Conservation (phyloP, 2,329 filamentous ascomycete species). For the Botryotinia globosa region DNA sequence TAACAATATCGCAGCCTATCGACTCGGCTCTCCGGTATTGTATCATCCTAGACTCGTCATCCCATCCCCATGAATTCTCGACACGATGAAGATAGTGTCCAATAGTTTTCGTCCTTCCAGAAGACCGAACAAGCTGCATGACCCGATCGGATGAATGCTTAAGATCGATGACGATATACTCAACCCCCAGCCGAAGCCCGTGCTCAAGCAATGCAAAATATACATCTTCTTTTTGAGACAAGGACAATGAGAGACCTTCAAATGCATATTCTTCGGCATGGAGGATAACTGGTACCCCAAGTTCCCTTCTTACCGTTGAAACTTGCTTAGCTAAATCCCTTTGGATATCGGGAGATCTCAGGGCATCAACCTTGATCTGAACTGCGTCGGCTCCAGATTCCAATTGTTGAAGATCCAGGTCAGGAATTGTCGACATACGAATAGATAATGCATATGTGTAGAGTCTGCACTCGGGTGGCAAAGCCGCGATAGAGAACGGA, state of each 20-base stretch:
- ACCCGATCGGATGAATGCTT: slow-evolving; percentile 48
- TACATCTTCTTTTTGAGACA: slow-evolving; percentile 35
- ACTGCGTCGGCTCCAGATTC: slow-evolving; percentile 59
- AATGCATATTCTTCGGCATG: slow-evolving; percentile 51
- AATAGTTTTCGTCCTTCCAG: slow-evolving; percentile 53
- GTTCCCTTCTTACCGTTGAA: slow-evolving; percentile 54
- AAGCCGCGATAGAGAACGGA: slow-evolving; percentile 58
- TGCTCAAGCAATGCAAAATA: slow-evolving; percentile 60
- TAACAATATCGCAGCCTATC: slow-evolving; percentile 55
- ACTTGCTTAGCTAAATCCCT: slow-evolving; percentile 54
- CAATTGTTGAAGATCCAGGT: slow-evolving; percentile 50
- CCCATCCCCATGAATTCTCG: slow-evolving; percentile 45
- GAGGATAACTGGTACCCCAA: slow-evolving; percentile 56
- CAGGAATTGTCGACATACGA: slow-evolving; percentile 55
- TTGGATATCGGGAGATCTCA: slow-evolving; percentile 47
- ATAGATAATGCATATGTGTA: slow-evolving; percentile 68
- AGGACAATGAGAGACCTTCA: slow-evolving; percentile 28
- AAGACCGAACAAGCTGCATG: slow-evolving; percentile 45
- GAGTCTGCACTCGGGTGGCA: slow-evolving; percentile 55
- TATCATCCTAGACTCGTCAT: slow-evolving; percentile 46
- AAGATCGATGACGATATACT: slow-evolving; percentile 63
- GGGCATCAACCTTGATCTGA: slow-evolving; percentile 58
- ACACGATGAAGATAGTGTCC: slow-evolving; percentile 46
- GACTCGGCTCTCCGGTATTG: slow-evolving; percentile 50
- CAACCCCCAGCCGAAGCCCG: slow-evolving; percentile 63